Evolutionary conservation across 495 filamentous ascomycete species (phyloP).

Genomic region (Tuber indicum): DNA sequence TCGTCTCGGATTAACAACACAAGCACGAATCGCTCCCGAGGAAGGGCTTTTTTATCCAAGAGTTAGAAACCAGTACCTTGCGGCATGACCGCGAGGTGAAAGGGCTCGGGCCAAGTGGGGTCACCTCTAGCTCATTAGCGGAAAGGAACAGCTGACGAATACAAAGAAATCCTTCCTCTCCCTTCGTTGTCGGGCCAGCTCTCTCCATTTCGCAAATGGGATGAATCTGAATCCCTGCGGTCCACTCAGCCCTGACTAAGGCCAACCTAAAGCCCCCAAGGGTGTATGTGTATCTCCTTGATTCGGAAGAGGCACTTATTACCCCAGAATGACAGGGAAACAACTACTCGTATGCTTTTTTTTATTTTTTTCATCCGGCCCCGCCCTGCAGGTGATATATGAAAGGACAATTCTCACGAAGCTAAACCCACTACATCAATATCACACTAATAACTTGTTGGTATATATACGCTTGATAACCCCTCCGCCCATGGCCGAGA

Average conservation of each 20-base stretch:
- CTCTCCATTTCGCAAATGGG: background rate
- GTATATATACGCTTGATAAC: slow-evolving; percentile 1
- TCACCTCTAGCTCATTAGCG: background rate
- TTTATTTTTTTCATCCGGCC: background rate
- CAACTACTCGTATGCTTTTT: background rate
- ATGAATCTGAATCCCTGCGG: background rate
- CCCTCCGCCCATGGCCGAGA: background rate
- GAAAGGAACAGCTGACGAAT: background rate
- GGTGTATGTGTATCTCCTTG: background rate
- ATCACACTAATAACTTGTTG: background rate
- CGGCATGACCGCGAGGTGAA: background rate
- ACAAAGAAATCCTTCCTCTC: background rate
- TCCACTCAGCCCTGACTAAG: background rate
- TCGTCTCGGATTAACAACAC: background rate
- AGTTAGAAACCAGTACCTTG: background rate
- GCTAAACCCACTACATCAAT: background rate
- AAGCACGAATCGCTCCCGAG: background rate
- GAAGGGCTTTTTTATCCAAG: background rate
- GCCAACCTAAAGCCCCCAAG: background rate
- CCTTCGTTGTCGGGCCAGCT: background rate
- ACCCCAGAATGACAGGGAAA: background rate
- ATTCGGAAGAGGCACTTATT: background rate
- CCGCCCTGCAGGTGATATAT: background rate
- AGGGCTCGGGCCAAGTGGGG: background rate
- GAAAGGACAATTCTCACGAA: background rate